These are phyloP conservation scores for Chondrus crispus DNA, from an alignment of 23 red algal species.

Conservation along the genomic window DNA sequence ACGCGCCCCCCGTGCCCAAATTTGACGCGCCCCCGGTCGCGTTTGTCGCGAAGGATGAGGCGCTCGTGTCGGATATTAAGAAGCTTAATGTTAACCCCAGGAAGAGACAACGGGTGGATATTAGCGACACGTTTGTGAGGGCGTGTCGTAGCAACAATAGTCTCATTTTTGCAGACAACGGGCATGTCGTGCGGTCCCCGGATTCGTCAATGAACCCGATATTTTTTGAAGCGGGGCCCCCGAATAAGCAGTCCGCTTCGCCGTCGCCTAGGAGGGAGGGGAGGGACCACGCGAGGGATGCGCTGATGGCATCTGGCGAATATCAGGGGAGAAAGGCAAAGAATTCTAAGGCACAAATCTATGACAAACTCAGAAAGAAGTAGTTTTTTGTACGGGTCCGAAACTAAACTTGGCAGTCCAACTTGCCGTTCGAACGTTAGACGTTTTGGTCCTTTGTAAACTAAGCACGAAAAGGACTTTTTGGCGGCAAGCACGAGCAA, in stretches of 20 bases:
- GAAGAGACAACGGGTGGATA: slow-evolving; percentile 45
- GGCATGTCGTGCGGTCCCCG: not conserved
- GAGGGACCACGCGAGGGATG: not conserved
- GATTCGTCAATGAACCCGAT: not conserved
- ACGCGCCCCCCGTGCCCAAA: not conserved
- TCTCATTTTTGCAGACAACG: not conserved
- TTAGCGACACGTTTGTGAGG: slow-evolving; percentile 44
- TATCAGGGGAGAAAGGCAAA: not conserved
- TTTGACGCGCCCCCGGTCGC: not conserved
- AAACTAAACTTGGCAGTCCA: too few relatives aligned
- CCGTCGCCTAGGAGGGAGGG: not conserved
- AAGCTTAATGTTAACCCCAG: slow-evolving; percentile 50
- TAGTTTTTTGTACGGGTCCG: too few relatives aligned
- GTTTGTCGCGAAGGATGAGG: slow-evolving; percentile 29
- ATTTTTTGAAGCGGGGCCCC: not conserved
- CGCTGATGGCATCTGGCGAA: not conserved
- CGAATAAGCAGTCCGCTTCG: not conserved
- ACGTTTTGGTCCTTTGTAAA: too few relatives aligned
- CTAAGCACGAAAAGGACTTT: too few relatives aligned
- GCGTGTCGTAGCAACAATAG: slow-evolving; percentile 12
- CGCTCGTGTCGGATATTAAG: slow-evolving; percentile 44
- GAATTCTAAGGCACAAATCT: not conserved
- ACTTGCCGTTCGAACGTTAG: too few relatives aligned
- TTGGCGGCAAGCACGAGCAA: too few relatives aligned
- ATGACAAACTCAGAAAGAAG: not conserved